Evolutionary conservation across 257 asterid species (phyloP), one percentile per base, ranked within the genome.

Genomic region (Scutellaria minor): DNA sequence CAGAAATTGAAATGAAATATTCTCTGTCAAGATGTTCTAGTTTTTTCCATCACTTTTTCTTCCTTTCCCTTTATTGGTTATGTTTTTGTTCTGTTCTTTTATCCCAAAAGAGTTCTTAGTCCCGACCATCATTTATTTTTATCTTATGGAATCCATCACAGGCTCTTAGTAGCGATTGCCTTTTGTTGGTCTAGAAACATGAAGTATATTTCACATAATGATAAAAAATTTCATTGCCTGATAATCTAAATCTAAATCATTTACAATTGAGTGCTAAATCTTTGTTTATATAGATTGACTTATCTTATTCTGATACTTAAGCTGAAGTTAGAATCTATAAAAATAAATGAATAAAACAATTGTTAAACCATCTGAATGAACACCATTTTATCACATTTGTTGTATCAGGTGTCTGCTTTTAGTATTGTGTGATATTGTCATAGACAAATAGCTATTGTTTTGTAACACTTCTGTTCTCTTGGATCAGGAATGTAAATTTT

Each of bases 401-500:
- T 67, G 45, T 58, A 11, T 11, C 50, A 6, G 65, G 55, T 15
- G 10, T 6, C n/a, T 69, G 56, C 42, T 47, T 20, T 18, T 57
- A 22, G 53, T 31, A 66, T 45, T 7, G 51, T 13, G 15, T 44
- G 61, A 10, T 41, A 8, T 5, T 52, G 66, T 39, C 15, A 45
- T 42, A 35, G 52, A 12, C 40, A 50, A 11, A 20, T 59, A 24
- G 66, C 56, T 41, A 53, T 69, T 70, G 46, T 79, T 64, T 42
- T 40, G 44, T 71, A 24, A 73, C 39, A 40, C 44, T 37, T 67
- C 56, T 70, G 53, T 69, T 53, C 71, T 66, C 37, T 69, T 76
- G 78, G 76, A 55, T 77, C 83, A 95, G 99, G 86, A 86, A 83
- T 82, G 85, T 85, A 57, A 75, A 95, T 80, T 94, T 95, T 79